Conservation (phyloP, 2,329 filamentous ascomycete species). For the Chaetothyriales sp. region DNA sequence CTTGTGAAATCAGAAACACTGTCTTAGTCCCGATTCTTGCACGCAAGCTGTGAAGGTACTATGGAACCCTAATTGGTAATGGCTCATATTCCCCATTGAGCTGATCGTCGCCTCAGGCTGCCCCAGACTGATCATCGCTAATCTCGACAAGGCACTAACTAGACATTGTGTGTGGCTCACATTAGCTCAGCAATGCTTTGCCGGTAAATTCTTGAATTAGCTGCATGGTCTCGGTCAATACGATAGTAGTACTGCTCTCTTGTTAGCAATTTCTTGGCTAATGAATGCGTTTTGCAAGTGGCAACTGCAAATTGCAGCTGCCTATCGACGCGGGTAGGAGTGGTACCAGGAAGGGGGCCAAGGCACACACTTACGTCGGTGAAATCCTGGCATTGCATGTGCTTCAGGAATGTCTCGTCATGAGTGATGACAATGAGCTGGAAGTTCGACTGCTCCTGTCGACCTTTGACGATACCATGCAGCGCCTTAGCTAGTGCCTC, state of each 20-base stretch:
- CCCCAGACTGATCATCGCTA: background rate
- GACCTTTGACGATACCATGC: conserved; percentile 71
- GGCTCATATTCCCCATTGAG: conserved; percentile 3
- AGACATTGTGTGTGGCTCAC: conserved; percentile 11
- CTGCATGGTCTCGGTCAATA: conserved; percentile 65
- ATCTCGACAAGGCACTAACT: background rate
- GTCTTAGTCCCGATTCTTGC: no score
- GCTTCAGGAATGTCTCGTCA: conserved; percentile 85
- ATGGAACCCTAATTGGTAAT: background rate
- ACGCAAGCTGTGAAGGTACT: background rate
- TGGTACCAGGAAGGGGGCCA: no score
- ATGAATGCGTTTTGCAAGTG: no score
- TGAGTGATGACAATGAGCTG: conserved; percentile 98
- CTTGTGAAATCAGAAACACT: no score
- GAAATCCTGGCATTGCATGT: conserved; percentile 91
- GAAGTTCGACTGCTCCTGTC: conserved; percentile 82
- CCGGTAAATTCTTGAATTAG: conserved; percentile 75
- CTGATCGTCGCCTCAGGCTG: conserved; percentile 2
- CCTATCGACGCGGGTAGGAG: no score
- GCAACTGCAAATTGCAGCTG: background rate
- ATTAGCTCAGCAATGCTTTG: conserved; percentile 39
- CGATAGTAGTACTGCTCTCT: conserved; percentile 56
- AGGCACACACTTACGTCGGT: conserved; percentile 41
- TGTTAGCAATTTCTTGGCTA: background rate
- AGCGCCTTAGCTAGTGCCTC: conserved; percentile 71